phyloP scores from a whole-genome alignment of 768 basidiomycete species.

The Boletus vinaceobasis region DNA sequence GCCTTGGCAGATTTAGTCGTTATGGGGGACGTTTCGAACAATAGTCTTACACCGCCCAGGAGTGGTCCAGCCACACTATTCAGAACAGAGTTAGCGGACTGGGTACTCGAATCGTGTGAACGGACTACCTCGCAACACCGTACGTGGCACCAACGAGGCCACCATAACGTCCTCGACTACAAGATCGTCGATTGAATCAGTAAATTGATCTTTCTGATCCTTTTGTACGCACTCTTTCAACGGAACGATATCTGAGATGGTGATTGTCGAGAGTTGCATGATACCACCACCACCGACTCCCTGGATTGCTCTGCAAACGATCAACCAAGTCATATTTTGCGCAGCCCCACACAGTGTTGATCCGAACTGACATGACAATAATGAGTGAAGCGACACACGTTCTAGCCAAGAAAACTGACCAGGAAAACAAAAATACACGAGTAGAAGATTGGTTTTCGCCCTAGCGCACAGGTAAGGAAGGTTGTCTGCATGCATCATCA shows the following conservation, averaged over 20 bases:
- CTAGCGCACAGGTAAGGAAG: slow-evolving; percentile 23
- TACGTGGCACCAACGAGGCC: slow-evolving; percentile 78
- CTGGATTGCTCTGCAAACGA: slow-evolving; percentile 73
- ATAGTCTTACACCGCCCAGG: slow-evolving; percentile 65
- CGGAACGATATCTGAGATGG: slow-evolving; percentile 79
- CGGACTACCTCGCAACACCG: slow-evolving; percentile 54
- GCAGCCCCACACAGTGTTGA: slow-evolving; percentile 81
- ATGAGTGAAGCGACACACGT: neutral
- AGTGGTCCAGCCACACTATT: slow-evolving; percentile 70
- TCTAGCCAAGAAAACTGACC: slow-evolving; percentile 35
- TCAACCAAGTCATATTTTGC: slow-evolving; percentile 73
- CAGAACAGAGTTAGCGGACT: neutral
- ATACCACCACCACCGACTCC: slow-evolving; percentile 82
- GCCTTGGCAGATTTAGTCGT: slow-evolving; percentile 35
- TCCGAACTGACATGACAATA: slow-evolving; percentile 50
- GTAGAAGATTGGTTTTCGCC: slow-evolving; percentile 69
- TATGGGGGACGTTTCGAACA: neutral
- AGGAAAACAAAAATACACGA: slow-evolving; percentile 61
- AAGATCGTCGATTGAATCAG: neutral
- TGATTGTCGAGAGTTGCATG: slow-evolving; percentile 71
- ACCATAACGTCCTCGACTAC: slow-evolving; percentile 73
- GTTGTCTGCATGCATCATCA: neutral
- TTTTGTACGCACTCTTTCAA: slow-evolving; percentile 57
- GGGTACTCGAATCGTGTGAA: neutral
- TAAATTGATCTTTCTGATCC: neutral